Evolutionary conservation across 352 stramenopile species (phyloP), one percentile per base, ranked within the genome.

Genomic region (Phytophthora sojae): DNA sequence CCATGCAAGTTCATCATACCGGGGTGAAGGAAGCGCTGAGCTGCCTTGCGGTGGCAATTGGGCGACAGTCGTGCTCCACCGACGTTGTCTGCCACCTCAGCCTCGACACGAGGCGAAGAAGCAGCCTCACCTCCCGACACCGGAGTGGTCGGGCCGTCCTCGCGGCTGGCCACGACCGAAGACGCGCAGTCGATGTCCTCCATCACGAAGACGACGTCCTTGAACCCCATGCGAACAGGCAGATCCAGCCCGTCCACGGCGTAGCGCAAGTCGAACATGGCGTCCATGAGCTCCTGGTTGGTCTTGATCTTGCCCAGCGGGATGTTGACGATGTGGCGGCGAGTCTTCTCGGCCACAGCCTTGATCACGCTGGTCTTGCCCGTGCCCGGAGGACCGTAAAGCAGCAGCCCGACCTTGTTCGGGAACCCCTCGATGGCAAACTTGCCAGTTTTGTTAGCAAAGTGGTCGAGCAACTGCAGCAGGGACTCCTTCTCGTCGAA

Each of bases 341-440:
- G 66, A 11, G 90, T 86, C 65, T 91, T 67, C 60, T 95, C 81
- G 8, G 91, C 91, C 3, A 98, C 71, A 6, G 89, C 86, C 66
- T 95, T 92, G 82, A 96, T 96, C 7, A 98, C 64, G 63, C 76
- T 94, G 2, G 94, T 98, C 72, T 98, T 98, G 35, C 92, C 85
- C 8, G 88, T 96, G 26, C 93, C 93, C 19, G 91, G 92, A 6
- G 90, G 86, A 2, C 92, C 92, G 52, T 97, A 82, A 6, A 98
- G 71, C 39, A 98, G 76, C 7, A 97, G 77, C 0, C 78, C 90
- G 44, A 86, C 77, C 74, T 97, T 98, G 80, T 97, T 88, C n/a
- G 93, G 93, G 44, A 96, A 97, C 0, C 93, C 91, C 23, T 80
- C 66, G 74, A 97, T 93, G 6, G 80, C 82, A 54, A 96, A 98